Conservation (phyloP, 257 asterid species). For the Nemophila menziesii region DNA sequence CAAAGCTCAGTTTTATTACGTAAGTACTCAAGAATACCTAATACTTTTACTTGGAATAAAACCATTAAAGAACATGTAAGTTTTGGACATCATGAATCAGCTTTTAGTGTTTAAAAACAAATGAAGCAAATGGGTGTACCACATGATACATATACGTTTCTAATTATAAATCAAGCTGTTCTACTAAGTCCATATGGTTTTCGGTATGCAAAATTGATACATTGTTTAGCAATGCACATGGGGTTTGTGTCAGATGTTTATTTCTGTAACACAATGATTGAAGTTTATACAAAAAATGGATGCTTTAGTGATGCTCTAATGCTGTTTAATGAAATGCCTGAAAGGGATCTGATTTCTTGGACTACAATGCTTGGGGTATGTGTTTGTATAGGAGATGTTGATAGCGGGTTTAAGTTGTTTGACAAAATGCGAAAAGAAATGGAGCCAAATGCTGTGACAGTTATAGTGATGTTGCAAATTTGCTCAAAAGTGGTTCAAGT, state of each 20-base stretch:
- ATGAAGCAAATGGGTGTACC: conserved; percentile 32
- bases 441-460: conserved; percentile 35
- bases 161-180: conserved; percentile 19
- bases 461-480: conserved; percentile 23
- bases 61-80: conserved; percentile 21
- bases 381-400: conserved; percentile 38
- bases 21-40: conserved; percentile 14
- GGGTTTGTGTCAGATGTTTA: conserved; percentile 31
- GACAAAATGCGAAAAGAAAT: conserved; percentile 24
- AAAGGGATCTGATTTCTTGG: conserved; percentile 64
- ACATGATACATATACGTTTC: conserved; percentile 39
- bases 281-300: conserved; percentile 53
- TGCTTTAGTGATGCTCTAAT: conserved; percentile 33
- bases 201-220: conserved; percentile 23
- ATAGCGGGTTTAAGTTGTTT: conserved; percentile 25
- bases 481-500: conserved; percentile 19
- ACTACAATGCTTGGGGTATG: conserved; percentile 50
- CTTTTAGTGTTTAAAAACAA: conserved; percentile 20
- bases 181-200: conserved; percentile 7
- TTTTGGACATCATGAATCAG: conserved; percentile 18
- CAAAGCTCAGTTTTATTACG: conserved; percentile 18
- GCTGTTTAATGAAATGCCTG: conserved; percentile 67
- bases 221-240: conserved; percentile 25
- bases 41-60: conserved; percentile 27
- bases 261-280: conserved; percentile 59